Evolutionary conservation across 768 basidiomycete genomes (phyloP).

Genomic region (Pulveroboletus sp.): DNA sequence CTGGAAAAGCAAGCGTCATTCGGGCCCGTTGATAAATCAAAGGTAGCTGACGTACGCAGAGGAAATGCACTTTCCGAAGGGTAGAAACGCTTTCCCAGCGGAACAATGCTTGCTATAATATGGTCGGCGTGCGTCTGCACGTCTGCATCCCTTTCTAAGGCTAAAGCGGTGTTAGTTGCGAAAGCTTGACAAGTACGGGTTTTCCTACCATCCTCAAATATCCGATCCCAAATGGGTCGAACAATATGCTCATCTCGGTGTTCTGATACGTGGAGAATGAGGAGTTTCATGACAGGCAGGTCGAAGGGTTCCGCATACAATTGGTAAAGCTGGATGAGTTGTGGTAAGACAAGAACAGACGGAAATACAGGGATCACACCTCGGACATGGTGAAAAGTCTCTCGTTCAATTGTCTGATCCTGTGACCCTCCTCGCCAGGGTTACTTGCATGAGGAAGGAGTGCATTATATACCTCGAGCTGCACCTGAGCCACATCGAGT

Average conservation of each 20-base stretch:
- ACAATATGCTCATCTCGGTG: constrained; percentile 83
- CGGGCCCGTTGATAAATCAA: neutral
- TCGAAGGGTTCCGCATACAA: constrained; percentile 86
- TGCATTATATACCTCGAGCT: constrained; percentile 82
- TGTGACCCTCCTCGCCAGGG: constrained; percentile 59
- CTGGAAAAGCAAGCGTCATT: constrained; percentile 38
- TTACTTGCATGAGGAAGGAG: constrained; percentile 61
- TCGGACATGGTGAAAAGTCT: constrained; percentile 80
- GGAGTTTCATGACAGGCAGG: constrained; percentile 76
- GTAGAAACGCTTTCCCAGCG: constrained; percentile 82
- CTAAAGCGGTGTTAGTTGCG: constrained; percentile 30
- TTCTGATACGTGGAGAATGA: constrained; percentile 92
- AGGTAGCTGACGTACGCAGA: constrained; percentile 52
- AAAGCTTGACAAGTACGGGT: neutral
- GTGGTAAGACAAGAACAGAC: constrained; percentile 9
- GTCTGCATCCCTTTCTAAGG: constrained; percentile 56
- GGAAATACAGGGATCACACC: constrained; percentile 42
- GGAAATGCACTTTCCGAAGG: constrained; percentile 92
- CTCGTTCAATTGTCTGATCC: constrained; percentile 57
- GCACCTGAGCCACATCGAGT: constrained; percentile 94
- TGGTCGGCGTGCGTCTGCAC: constrained; percentile 55
- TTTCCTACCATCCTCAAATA: constrained; percentile 74
- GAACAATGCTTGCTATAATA: constrained; percentile 61
- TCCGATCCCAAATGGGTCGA: constrained; percentile 83
- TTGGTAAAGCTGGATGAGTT: constrained; percentile 68